Evolutionary conservation across 2,329 filamentous ascomycete species (phyloP).

Genomic region (Volutella citrinella): DNA sequence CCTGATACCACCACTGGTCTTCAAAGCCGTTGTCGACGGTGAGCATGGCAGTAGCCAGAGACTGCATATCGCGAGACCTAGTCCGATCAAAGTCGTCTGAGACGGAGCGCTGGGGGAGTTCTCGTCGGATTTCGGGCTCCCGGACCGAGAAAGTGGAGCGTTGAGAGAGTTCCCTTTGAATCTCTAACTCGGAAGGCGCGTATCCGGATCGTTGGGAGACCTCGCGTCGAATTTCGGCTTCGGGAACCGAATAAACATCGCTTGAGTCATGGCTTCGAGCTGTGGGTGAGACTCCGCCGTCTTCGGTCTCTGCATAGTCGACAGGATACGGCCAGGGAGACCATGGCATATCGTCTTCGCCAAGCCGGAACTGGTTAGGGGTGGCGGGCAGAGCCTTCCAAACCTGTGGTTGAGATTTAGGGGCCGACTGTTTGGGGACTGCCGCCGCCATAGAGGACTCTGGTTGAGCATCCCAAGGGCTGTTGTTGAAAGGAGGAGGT

Average conservation of each 20-base stretch:
- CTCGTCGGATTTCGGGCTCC: constrained; percentile 15
- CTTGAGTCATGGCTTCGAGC: too few relatives aligned
- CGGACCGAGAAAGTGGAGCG: too few relatives aligned
- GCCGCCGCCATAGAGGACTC: constrained; percentile 26
- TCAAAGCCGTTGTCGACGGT: constrained; percentile 58
- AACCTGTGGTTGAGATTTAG: constrained; percentile 20
- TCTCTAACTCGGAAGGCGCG: too few relatives aligned
- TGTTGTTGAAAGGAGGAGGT: constrained; percentile 45
- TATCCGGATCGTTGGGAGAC: too few relatives aligned
- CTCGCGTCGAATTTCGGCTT: too few relatives aligned
- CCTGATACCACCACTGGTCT: constrained; percentile 56
- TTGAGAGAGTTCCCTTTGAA: too few relatives aligned
- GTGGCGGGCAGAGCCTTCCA: constrained; percentile 43
- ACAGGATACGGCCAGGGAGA: constrained; percentile 28
- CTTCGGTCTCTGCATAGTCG: constrained; percentile 11
- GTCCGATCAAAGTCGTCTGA: constrained; percentile 30
- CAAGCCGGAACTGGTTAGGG: constrained; percentile 35
- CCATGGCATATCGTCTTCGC: constrained; percentile 49
- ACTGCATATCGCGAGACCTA: constrained; percentile 39
- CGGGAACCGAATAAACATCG: too few relatives aligned
- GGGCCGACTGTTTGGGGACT: constrained; percentile 16
- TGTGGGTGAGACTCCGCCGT: too few relatives aligned
- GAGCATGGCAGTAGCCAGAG: constrained; percentile 51
- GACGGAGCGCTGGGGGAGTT: constrained; percentile 9
- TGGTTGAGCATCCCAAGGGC: constrained; percentile 42